Base-by-base conservation (phyloP, 2,329 filamentous ascomycete genomes). In the Calonectria pseudoturangicola region DNA sequence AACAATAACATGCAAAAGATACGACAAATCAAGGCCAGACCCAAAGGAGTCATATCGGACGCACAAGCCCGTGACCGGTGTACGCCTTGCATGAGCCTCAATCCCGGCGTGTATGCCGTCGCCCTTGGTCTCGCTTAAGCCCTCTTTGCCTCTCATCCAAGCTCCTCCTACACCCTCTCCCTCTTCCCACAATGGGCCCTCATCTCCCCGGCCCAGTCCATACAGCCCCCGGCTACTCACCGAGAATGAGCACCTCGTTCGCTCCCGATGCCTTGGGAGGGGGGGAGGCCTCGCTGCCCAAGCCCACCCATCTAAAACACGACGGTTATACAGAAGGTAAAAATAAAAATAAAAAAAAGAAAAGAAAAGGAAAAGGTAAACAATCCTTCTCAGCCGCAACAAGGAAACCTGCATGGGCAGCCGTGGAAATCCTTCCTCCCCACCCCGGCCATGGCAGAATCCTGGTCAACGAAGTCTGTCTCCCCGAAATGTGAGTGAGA, bases 61-160 rank as follows among this genome's bases (percentile, higher is more conserved):
- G 51, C 68, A 70, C 43, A 66, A 70, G 58, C 68, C 68, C 51
- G 36, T 70, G 62, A 62, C 68, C 68, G 68, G 68, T 70, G 68
- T 66, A 51, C 51, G 45, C 21, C 62, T 50, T 66, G 68, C 68
- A 70, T 66, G 62, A 70, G 68, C 25, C 62, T 70, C 62, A 13
- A 70, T 66, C 41, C 54, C 33, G 62, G 62, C 51, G 27, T 48
- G 12, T 28, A 65, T 41, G 50, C 28, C 33, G 28, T 30, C 62
- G 41, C 27, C 60, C 60, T 48, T 65, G 43, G 43, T 63, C 48
- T 39, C 41, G 27, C 58, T 56, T 60, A 58, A 58, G 13, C 33
- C 54, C 54, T 36, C 13, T 21, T 21, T 28, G 21, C 43, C n/a
- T 41, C 41, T 63, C 36, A 25, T 41, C 33, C n/a, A 8, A 33